Conservation (phyloP, 2,329 filamentous ascomycete genomes). For the Nakataea oryzae region DNA sequence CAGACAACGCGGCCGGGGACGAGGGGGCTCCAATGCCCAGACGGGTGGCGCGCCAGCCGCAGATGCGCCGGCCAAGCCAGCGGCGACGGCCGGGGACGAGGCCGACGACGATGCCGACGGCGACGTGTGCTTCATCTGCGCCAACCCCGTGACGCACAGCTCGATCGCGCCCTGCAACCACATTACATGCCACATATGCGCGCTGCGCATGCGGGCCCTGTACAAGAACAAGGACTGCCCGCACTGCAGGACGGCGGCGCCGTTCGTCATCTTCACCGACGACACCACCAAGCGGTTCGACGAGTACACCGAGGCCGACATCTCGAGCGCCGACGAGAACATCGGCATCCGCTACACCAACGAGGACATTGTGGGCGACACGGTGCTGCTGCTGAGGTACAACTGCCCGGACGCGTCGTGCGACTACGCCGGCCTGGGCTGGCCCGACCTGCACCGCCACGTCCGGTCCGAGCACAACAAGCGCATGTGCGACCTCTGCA, state of each 20-base stretch:
- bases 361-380: constrained; percentile 83
- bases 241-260: constrained; percentile 76
- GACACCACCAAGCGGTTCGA: constrained; percentile 72
- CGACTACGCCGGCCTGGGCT: constrained; percentile 66
- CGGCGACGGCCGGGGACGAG: constrained; percentile 2
- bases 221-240: constrained; percentile 96
- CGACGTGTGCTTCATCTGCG: constrained; percentile 96
- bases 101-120: constrained; percentile 41
- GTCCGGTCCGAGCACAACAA: constrained; percentile 75
- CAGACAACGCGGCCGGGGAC: background rate
- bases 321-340: constrained; percentile 70
- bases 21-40: background rate
- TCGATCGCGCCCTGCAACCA: constrained; percentile 93
- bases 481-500: constrained; percentile 83
- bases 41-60: background rate
- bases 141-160: constrained; percentile 77
- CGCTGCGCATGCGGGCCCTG: constrained; percentile 77
- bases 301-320: constrained; percentile 65
- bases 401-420: constrained; percentile 83
- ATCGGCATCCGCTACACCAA: constrained; percentile 89
- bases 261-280: constrained; percentile 87
- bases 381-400: constrained; percentile 76
- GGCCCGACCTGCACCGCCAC: constrained; percentile 55
- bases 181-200: constrained; percentile 92
- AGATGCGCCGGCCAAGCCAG: constrained; percentile 4